These are phyloP conservation scores for Lentinus polychrous DNA, from an alignment of 1,284 basidiomycete genomes.

Conservation along the genomic window DNA sequence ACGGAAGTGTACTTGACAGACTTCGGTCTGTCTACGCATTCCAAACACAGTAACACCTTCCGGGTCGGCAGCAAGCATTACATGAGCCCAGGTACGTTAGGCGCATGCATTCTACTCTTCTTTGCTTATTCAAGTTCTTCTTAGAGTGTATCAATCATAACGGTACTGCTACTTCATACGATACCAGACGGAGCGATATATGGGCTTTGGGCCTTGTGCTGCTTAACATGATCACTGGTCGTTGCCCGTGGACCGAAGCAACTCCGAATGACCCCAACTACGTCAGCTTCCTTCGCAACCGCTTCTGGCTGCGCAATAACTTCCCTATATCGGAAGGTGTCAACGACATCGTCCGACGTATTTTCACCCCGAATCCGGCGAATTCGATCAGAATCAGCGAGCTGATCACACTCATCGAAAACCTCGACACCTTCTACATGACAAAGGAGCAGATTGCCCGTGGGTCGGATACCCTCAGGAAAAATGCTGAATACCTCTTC, in stretches of 20 bases:
- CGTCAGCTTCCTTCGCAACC: conserved; percentile 32
- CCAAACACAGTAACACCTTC: conserved; percentile 41
- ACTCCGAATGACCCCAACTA: conserved; percentile 67
- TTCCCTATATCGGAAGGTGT: conserved; percentile 66
- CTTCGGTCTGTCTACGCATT: conserved; percentile 59
- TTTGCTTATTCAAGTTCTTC: neutral
- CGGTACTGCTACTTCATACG: conserved; percentile 37
- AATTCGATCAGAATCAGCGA: conserved; percentile 9
- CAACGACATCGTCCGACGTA: conserved; percentile 45
- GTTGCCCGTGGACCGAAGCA: conserved; percentile 84
- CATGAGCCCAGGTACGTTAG: conserved; percentile 43
- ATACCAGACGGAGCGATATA: conserved; percentile 73
- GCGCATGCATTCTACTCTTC: neutral
- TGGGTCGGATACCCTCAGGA: neutral
- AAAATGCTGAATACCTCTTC: neutral
- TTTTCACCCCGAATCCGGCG: conserved; percentile 15
- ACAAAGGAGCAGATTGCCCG: conserved; percentile 10
- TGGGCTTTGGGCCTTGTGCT: conserved; percentile 65
- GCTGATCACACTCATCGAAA: conserved; percentile 6
- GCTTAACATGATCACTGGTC: conserved; percentile 74
- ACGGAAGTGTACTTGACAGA: conserved; percentile 48
- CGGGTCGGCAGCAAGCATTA: conserved; percentile 45
- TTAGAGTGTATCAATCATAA: conserved; percentile 21
- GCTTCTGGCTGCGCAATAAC: conserved; percentile 57
- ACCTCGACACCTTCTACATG: conserved; percentile 13